Percentiles rank a stretch among this genome's conserved stretches.
phyloP scores from a whole-genome alignment of 2,329 filamentous ascomycete genomes.

The Alternaria viburni region DNA sequence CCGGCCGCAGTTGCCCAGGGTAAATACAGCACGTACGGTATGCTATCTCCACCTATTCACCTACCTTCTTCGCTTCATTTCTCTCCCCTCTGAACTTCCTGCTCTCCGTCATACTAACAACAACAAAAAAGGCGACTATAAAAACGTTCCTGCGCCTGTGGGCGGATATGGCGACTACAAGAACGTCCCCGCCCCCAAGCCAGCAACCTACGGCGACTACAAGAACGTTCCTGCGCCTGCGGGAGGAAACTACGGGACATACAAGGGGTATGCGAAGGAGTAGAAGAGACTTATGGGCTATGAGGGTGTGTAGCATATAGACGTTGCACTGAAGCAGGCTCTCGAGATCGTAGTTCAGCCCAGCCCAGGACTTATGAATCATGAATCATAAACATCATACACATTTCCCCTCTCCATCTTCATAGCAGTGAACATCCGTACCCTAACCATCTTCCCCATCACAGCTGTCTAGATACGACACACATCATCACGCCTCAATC shows the following conservation, averaged over 20 bases:
- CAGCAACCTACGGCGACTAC: background rate
- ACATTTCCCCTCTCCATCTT: background rate
- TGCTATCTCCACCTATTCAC: background rate
- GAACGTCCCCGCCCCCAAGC: background rate
- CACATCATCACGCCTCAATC: background rate
- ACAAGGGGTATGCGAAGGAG: background rate
- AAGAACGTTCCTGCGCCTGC: background rate
- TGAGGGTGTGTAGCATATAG: background rate
- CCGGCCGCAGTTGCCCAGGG: constrained; percentile 19
- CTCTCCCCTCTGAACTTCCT: no score
- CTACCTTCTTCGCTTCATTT: no score
- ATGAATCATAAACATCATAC: background rate
- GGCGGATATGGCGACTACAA: background rate
- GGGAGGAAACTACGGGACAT: background rate
- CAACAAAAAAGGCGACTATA: background rate
- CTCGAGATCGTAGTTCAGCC: background rate
- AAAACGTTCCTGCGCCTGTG: background rate
- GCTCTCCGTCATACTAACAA: background rate
- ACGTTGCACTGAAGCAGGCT: background rate
- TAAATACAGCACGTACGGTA: constrained; percentile 23
- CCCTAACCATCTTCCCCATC: background rate
- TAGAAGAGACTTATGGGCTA: background rate
- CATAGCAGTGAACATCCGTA: background rate
- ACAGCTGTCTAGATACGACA: background rate
- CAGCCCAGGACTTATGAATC: background rate